Evolutionary conservation across 169 alveolate species (phyloP).

Genomic region (Plasmodium malariae): DNA sequence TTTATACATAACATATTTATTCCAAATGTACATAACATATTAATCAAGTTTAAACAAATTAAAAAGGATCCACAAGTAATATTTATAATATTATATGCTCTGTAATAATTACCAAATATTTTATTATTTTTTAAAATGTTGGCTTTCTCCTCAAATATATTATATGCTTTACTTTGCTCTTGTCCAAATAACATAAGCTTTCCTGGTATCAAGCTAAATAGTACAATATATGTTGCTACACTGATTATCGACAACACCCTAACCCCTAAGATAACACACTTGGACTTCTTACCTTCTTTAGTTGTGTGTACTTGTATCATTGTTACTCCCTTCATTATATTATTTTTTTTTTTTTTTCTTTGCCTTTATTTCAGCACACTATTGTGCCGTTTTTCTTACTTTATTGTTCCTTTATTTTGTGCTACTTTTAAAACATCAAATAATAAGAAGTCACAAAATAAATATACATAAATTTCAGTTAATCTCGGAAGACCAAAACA

Average conservation of each 20-base stretch:
- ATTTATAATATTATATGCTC: constrained; percentile 42
- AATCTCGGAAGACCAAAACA: not conserved
- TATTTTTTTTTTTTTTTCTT: not conserved
- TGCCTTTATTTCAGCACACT: not conserved
- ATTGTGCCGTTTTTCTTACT: not conserved
- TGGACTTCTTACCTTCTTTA: not conserved
- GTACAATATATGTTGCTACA: constrained; percentile 25
- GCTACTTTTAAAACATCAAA: no score
- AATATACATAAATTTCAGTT: not conserved
- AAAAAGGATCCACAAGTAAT: constrained; percentile 37
- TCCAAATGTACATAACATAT: constrained; percentile 11
- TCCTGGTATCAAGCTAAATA: constrained; percentile 10
- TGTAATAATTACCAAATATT: constrained; percentile 48
- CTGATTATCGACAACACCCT: constrained; percentile 22
- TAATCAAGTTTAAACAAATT: constrained; percentile 12
- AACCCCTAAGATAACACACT: constrained; percentile 5
- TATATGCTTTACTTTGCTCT: constrained; percentile 1
- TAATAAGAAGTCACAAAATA: no score
- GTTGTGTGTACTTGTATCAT: not conserved
- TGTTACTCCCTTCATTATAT: constrained; percentile 16
- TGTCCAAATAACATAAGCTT: constrained; percentile 15
- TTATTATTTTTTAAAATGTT: constrained; percentile 32
- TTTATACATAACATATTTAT: not conserved
- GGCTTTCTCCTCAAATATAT: not conserved
- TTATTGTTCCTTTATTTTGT: no score